Conservation (phyloP, 2,329 filamentous ascomycete species). For the Fusarium newnesense region DNA sequence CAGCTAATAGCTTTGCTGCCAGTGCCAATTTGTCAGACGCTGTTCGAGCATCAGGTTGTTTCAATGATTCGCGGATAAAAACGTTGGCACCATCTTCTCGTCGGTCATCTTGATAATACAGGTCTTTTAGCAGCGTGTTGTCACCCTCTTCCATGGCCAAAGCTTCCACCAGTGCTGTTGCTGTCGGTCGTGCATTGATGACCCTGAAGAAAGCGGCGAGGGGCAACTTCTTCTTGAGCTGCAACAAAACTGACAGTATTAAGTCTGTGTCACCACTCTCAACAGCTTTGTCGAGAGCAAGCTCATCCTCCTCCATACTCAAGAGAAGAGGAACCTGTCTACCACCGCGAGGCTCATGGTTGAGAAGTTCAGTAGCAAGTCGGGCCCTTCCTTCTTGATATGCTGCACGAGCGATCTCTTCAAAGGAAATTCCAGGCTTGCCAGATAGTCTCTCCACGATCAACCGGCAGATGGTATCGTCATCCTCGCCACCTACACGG, state of each 20-base stretch:
- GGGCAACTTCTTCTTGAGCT: constrained; percentile 89
- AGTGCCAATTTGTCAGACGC: constrained; percentile 89
- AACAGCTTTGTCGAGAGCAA: constrained; percentile 95
- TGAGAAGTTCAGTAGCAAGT: constrained; percentile 90
- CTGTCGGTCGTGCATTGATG: constrained; percentile 85
- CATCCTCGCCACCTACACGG: constrained; percentile 82
- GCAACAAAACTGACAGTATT: constrained; percentile 86
- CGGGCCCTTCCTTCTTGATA: constrained; percentile 91
- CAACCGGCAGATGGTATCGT: constrained; percentile 85
- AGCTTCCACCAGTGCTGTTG: constrained; percentile 89
- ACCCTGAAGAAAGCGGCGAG: constrained; percentile 92
- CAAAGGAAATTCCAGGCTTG: constrained; percentile 94
- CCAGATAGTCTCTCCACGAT: constrained; percentile 89
- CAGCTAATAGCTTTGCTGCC: constrained; percentile 82
- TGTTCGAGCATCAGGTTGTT: constrained; percentile 74
- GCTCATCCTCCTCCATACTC: constrained; percentile 94
- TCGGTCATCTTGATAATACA: constrained; percentile 97
- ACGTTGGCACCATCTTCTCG: constrained; percentile 88
- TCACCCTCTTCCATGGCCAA: constrained; percentile 76
- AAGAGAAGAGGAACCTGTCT: constrained; percentile 93
- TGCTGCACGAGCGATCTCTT: constrained; percentile 89
- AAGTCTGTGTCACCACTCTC: constrained; percentile 96
- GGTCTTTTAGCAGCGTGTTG: constrained; percentile 87
- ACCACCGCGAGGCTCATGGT: constrained; percentile 94
- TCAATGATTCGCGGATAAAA: constrained; percentile 84